A percentile compares a stretch with the other conserved stretches of the same genome.
Conservation (phyloP, 169 alveolate species). For the Cryptosporidium bovis region DNA sequence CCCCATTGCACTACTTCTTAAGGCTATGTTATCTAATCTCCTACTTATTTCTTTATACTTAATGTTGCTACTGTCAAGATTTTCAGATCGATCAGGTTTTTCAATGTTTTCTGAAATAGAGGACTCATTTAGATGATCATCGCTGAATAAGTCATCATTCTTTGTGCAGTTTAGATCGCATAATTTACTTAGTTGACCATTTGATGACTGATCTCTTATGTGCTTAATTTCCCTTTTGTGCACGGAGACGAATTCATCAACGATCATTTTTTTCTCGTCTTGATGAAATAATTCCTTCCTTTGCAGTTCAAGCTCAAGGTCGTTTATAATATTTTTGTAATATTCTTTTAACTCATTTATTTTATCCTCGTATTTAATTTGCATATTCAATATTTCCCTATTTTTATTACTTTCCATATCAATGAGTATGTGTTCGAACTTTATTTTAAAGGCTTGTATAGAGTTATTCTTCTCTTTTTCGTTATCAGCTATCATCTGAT, state of each 20-base stretch:
- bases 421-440: constrained; percentile 61
- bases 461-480: constrained; percentile 57
- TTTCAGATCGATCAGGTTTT: background rate
- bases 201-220: constrained; percentile 18
- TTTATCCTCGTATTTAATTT: constrained; percentile 60
- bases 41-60: constrained; percentile 40
- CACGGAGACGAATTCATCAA: constrained; percentile 46
- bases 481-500: constrained; percentile 59
- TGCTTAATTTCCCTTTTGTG: constrained; percentile 52
- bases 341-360: constrained; percentile 55
- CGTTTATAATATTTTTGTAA: constrained; percentile 34
- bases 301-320: constrained; percentile 50
- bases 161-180: background rate
- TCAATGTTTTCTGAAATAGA: too few species aligned
- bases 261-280: constrained; percentile 56
- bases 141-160: background rate
- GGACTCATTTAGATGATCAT: too few species aligned
- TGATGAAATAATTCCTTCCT: constrained; percentile 55
- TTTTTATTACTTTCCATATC: constrained; percentile 70
- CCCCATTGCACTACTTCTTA: constrained; percentile 37
- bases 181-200: background rate
- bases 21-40: constrained; percentile 49
- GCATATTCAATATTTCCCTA: constrained; percentile 60
- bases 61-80: background rate
- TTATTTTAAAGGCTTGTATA: constrained; percentile 60